phyloP scores from a whole-genome alignment of 768 basidiomycete genomes.

The Agaricus sinodeliciosus region DNA sequence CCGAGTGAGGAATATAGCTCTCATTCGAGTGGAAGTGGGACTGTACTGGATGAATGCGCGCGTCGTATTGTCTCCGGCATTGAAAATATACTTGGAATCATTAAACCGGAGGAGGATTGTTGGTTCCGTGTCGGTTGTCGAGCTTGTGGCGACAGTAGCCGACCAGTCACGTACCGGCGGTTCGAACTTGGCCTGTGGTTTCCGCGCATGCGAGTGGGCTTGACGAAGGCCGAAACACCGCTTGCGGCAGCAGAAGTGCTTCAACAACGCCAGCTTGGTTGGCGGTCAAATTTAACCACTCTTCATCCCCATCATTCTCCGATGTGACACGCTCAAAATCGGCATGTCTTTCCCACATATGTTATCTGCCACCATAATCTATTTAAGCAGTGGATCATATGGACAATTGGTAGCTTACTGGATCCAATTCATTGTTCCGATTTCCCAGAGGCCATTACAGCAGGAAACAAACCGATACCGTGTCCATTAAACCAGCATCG shows the following conservation, averaged over 20 bases:
- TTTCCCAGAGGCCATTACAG: too few species aligned
- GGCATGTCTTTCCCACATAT: too few species aligned
- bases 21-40: conserved; percentile 58
- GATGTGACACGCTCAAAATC: neutral
- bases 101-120: conserved; percentile 71
- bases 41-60: conserved; percentile 65
- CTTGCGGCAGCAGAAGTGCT: neutral
- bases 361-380: too few species aligned
- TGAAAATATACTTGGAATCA: conserved; percentile 80
- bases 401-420: too few species aligned
- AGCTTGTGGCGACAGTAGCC: conserved; percentile 47
- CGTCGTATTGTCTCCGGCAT: conserved; percentile 75
- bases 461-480: too few species aligned
- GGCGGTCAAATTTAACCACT: too few species aligned
- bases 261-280: neutral
- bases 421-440: too few species aligned
- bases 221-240: neutral
- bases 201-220: neutral
- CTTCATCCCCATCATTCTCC: neutral
- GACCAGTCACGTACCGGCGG: conserved; percentile 41
- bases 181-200: neutral
- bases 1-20: conserved; percentile 67
- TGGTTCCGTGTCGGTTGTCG: conserved; percentile 75
- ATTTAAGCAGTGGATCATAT: too few species aligned
- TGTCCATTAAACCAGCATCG: too few species aligned